phyloP scores from a whole-genome alignment of 108 stramenopile genomes.

The Skeletonema costatum region DNA sequence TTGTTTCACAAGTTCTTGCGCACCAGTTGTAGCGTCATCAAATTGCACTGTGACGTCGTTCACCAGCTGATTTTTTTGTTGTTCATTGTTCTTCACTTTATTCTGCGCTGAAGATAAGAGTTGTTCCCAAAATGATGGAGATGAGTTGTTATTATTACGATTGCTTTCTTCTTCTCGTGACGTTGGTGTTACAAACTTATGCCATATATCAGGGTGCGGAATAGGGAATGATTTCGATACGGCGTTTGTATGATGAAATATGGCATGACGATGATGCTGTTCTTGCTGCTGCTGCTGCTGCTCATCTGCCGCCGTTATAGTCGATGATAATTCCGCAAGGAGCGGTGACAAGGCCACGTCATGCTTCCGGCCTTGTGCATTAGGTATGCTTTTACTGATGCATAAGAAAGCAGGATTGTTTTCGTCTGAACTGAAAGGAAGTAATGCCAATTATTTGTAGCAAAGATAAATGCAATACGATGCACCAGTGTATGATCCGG shows the following conservation, averaged over 20 bases:
- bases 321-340: neutral
- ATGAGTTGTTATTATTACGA: neutral
- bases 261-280: neutral
- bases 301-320: neutral
- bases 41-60: constrained; percentile 26
- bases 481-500: neutral
- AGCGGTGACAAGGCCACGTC: neutral
- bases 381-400: neutral
- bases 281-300: neutral
- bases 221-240: constrained; percentile 22
- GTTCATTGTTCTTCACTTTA: neutral
- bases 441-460: neutral
- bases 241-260: constrained; percentile 18
- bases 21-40: constrained; percentile 12
- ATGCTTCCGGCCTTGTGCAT: neutral
- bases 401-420: neutral
- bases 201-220: constrained; percentile 21
- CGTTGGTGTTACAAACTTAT: neutral
- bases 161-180: neutral
- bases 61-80: constrained; percentile 1
- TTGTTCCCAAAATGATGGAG: constrained; percentile 14
- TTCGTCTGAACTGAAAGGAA: neutral
- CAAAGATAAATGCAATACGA: neutral
- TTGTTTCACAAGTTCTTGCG: constrained; percentile 15
- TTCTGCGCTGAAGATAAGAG: neutral